These are phyloP conservation scores for Cymbidium sinense DNA, from an alignment of 106 monocot genomes.

Conservation along the genomic window DNA sequence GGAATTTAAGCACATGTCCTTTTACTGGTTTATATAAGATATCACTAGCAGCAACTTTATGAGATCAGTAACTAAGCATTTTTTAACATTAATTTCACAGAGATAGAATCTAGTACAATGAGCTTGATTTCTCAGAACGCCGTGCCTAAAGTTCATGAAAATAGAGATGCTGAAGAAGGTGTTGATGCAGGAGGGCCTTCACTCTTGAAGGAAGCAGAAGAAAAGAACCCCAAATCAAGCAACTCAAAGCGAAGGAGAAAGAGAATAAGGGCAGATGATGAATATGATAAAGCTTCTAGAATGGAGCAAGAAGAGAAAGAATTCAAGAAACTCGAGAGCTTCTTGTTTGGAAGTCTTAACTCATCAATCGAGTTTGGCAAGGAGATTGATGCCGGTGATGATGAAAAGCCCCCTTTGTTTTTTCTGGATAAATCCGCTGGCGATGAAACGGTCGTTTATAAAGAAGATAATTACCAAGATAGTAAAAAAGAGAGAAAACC, in stretches of 20 bases:
- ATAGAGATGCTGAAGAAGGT: conserved; percentile 13
- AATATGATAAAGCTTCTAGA: conserved; percentile 2
- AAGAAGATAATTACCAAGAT: conserved; percentile 15
- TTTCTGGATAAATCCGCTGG: conserved; percentile 42
- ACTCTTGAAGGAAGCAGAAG: not conserved
- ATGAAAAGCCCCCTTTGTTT: conserved; percentile 18
- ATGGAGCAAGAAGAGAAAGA: conserved; percentile 38
- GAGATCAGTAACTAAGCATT: not conserved
- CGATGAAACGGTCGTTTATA: conserved; percentile 25
- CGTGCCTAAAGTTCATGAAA: not conserved
- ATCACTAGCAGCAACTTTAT: not conserved
- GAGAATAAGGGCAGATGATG: conserved; percentile 1
- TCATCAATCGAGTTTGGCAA: conserved; percentile 48
- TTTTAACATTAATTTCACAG: not conserved
- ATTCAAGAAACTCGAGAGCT: conserved; percentile 56
- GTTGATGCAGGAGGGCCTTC: not conserved
- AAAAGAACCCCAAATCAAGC: not conserved
- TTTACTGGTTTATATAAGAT: no score
- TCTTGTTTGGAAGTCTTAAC: conserved; percentile 58
- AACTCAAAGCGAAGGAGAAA: conserved; percentile 32
- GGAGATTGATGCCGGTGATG: conserved; percentile 25
- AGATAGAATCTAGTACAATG: conserved; percentile 10
- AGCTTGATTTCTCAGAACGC: conserved; percentile 39
- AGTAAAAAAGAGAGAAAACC: conserved; percentile 32
- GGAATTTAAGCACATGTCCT: no score